phyloP scores from a whole-genome alignment of 768 basidiomycete species.

The Xerocomellus amylosporus region DNA sequence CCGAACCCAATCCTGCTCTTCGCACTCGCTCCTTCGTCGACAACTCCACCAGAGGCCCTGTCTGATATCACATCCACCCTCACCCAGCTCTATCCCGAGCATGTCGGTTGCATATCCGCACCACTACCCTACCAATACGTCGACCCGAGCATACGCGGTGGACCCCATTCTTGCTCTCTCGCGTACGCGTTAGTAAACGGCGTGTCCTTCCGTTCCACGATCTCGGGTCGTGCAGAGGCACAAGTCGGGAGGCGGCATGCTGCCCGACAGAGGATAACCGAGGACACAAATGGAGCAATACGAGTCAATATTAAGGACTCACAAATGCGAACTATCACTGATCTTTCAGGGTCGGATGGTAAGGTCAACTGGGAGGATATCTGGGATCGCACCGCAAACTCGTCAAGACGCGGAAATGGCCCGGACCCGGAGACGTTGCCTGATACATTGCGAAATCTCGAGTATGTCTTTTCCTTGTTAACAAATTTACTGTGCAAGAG shows the following conservation, averaged over 20 bases:
- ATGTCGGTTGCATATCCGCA: conserved; percentile 64
- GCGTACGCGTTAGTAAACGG: conserved; percentile 48
- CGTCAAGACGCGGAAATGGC: background rate
- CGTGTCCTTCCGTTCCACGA: conserved; percentile 57
- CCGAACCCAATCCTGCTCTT: conserved; percentile 20
- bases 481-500: background rate
- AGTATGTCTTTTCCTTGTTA: conserved; percentile 19
- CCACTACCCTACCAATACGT: conserved; percentile 35
- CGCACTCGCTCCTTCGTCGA: conserved; percentile 25
- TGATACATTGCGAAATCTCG: conserved; percentile 33
- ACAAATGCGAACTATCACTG: conserved; percentile 1
- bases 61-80: conserved; percentile 40
- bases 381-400: conserved; percentile 38
- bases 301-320: background rate
- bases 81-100: conserved; percentile 37
- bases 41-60: conserved; percentile 26
- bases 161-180: conserved; percentile 51
- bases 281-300: background rate
- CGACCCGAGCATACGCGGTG: conserved; percentile 9
- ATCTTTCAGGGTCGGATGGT: conserved; percentile 1
- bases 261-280: conserved; percentile 34
- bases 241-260: conserved; percentile 77
- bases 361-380: conserved; percentile 49
- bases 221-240: conserved; percentile 53
- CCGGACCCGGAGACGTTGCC: conserved; percentile 32